Evolutionary conservation across 1,284 basidiomycete species (phyloP).

Genomic region (Puccinia horiana): DNA sequence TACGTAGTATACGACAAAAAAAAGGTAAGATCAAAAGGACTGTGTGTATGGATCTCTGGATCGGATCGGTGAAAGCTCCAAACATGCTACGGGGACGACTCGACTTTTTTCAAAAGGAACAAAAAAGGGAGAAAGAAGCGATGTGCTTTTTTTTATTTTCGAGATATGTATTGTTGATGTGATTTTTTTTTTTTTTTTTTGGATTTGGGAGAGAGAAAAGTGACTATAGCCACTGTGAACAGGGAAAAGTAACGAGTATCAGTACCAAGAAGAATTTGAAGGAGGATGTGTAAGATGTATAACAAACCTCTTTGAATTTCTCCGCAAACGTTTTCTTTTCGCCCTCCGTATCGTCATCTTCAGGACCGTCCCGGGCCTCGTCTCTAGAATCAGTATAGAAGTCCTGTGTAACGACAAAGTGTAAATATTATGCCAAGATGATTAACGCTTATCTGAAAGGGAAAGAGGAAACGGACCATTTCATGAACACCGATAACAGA

Average conservation of each 20-base stretch:
- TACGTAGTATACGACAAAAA: too few species aligned
- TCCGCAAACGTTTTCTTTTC: constrained; percentile 1
- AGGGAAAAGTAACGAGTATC: not conserved
- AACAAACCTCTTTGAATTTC: constrained; percentile 30
- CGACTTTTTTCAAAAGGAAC: too few species aligned
- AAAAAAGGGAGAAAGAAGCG: too few species aligned
- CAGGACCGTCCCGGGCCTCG: constrained; percentile 19
- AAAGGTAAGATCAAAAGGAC: too few species aligned
- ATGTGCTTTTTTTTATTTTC: too few species aligned
- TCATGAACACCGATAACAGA: constrained; percentile 17
- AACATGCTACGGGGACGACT: too few species aligned
- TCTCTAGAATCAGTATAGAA: constrained; percentile 40
- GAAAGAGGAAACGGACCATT: constrained; percentile 7
- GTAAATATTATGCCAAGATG: not conserved
- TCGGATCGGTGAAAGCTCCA: too few species aligned
- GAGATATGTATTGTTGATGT: too few species aligned
- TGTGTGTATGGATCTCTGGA: too few species aligned
- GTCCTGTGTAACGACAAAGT: constrained; percentile 22
- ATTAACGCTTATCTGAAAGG: not conserved
- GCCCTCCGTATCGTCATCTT: not conserved
- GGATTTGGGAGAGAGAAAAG: too few species aligned
- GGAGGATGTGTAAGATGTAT: not conserved
- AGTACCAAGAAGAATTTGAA: too few species aligned
- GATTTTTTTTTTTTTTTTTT: not conserved
- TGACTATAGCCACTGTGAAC: not conserved